Percentiles rank a stretch among this genome's conserved stretches.
These are phyloP conservation scores for Emergomyces pasteurianus DNA, from an alignment of 2,329 filamentous ascomycete species.

Conservation along the genomic window DNA sequence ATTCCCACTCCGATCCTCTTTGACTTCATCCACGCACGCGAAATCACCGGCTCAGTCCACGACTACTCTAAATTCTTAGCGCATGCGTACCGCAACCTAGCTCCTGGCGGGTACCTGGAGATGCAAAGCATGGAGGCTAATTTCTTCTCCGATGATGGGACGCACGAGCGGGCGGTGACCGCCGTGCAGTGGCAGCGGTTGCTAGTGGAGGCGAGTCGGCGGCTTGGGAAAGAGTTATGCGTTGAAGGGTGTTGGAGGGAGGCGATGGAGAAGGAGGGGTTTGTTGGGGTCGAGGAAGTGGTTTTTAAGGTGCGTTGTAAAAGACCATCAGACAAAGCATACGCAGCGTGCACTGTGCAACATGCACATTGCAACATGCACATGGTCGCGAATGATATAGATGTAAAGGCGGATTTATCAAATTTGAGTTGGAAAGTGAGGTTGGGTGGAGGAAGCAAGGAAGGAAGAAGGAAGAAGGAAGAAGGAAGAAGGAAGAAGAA, in stretches of 20 bases:
- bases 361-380: no score
- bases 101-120: conserved; percentile 27
- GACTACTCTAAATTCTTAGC: conserved; percentile 22
- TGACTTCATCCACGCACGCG: conserved; percentile 8
- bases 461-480: neutral
- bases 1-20: neutral
- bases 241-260: conserved; percentile 19
- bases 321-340: neutral
- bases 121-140: conserved; percentile 22
- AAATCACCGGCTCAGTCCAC: conserved; percentile 7
- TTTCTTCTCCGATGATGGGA: conserved; percentile 22
- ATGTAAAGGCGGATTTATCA: neutral
- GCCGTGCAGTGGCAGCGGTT: conserved; percentile 20
- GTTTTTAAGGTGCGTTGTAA: neutral
- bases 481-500: neutral
- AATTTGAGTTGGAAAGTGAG: neutral
- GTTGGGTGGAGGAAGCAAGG: neutral
- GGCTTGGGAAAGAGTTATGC: conserved; percentile 25
- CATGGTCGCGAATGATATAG: neutral
- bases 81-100: conserved; percentile 22
- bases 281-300: conserved; percentile 19
- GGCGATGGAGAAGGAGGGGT: conserved; percentile 22
- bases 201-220: conserved; percentile 19
- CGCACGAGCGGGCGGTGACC: conserved; percentile 15
- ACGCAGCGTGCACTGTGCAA: no score